A percentile compares a stretch with the other conserved stretches of the same genome.
Evolutionary conservation across 352 stramenopile genomes (phyloP).

Genomic region (Globisporangium canariense): DNA sequence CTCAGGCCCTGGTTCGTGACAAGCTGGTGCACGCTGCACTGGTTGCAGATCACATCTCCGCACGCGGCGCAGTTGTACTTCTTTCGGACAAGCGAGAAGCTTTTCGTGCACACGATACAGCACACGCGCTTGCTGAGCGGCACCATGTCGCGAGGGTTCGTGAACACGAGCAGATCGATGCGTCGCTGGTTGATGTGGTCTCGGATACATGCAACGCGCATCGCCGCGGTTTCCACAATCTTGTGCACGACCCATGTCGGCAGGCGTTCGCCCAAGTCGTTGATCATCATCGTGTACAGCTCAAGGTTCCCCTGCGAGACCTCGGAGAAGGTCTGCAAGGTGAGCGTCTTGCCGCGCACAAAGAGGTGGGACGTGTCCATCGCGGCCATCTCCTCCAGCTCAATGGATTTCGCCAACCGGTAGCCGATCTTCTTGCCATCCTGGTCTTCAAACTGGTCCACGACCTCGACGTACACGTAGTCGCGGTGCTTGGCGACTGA

Average conservation of each 20-base stretch:
- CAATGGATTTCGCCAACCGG: slow-evolving; percentile 71
- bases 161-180: slow-evolving; percentile 68
- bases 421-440: slow-evolving; percentile 65
- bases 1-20: slow-evolving; percentile 51
- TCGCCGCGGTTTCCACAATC: slow-evolving; percentile 71
- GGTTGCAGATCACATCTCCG: slow-evolving; percentile 79
- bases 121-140: slow-evolving; percentile 70
- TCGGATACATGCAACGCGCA: slow-evolving; percentile 71
- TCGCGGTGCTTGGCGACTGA: slow-evolving; percentile 74
- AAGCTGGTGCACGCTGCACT: slow-evolving; percentile 77
- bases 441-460: slow-evolving; percentile 70
- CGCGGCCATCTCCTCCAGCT: slow-evolving; percentile 46
- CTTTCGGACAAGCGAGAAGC: slow-evolving; percentile 81
- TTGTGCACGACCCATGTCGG: slow-evolving; percentile 82
- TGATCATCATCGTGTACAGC: slow-evolving; percentile 80
- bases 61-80: slow-evolving; percentile 84
- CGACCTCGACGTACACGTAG: slow-evolving; percentile 83
- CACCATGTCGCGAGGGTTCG: slow-evolving; percentile 64
- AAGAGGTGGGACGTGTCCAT: slow-evolving; percentile 52
- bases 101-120: slow-evolving; percentile 77
- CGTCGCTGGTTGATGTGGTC: slow-evolving; percentile 76
- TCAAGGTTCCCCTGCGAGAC: slow-evolving; percentile 56
- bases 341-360: slow-evolving; percentile 74
- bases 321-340: slow-evolving; percentile 68
- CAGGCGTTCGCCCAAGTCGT: slow-evolving; percentile 69